Evolutionary conservation across 2,329 filamentous ascomycete genomes (phyloP).

Genomic region (Hypoxylon sp.): DNA sequence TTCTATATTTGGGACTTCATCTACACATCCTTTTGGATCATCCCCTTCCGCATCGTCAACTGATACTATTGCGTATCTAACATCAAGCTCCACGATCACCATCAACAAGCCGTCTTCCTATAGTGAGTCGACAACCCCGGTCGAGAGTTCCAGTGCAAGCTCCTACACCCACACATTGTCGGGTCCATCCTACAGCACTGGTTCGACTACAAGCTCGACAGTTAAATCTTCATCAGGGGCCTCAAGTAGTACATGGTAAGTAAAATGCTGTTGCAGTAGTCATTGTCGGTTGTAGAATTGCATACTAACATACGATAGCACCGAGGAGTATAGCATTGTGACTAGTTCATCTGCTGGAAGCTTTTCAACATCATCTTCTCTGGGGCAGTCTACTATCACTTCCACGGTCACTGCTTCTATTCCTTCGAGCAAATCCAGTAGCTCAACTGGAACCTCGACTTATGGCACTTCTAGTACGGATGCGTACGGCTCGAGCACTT

Average conservation of each 20-base stretch:
- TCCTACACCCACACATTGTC: background rate
- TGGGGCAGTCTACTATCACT: slow-evolving; percentile 31
- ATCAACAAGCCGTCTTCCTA: slow-evolving; percentile 36
- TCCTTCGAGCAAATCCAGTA: slow-evolving; percentile 21
- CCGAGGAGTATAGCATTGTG: slow-evolving; percentile 26
- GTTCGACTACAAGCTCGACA: slow-evolving; percentile 21
- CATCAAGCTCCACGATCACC: slow-evolving; percentile 41
- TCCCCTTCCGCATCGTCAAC: slow-evolving; percentile 22
- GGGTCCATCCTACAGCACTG: slow-evolving; percentile 21
- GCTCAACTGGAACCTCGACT: slow-evolving; percentile 16
- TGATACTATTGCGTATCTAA: slow-evolving; percentile 41
- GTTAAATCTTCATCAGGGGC: background rate
- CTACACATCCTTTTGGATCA: slow-evolving; percentile 31
- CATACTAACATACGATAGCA: slow-evolving; percentile 32
- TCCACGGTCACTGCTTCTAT: slow-evolving; percentile 27
- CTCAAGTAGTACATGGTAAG: slow-evolving; percentile 42
- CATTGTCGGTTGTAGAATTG: background rate
- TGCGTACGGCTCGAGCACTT: slow-evolving; percentile 9
- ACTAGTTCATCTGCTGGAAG: slow-evolving; percentile 11
- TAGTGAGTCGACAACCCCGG: slow-evolving; percentile 34
- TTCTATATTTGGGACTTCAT: slow-evolving; percentile 36
- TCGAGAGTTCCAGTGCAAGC: slow-evolving; percentile 6
- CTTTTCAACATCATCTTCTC: slow-evolving; percentile 14
- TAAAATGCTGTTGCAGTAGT: background rate
- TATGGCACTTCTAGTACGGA: slow-evolving; percentile 31